Evolutionary conservation across 2,329 filamentous ascomycete species (phyloP), one percentile per base, ranked within the genome.

Genomic region (Ophiostoma triangulosporum): DNA sequence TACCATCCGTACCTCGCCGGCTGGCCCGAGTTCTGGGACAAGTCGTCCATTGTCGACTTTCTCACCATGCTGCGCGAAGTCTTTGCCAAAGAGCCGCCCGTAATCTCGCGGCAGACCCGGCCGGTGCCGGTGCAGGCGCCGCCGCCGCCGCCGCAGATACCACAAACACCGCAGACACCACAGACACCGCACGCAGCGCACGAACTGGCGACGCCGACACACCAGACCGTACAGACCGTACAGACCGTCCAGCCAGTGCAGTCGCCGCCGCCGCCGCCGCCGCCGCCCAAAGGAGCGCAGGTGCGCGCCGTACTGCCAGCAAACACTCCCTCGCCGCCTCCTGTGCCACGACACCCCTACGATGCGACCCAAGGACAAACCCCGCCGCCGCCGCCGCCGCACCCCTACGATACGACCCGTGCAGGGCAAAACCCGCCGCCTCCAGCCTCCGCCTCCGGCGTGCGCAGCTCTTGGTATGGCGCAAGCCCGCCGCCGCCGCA

Each of bases 1-100:
- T 98, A 97, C 66, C 93, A 98, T 66, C 93, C 93, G 35, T 98
- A 97, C 66, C 73, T 98, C 48, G 87, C 88, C 31, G 83, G 88
- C 57, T 98, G 93, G 93, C 73, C 77, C 31, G 82, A 88, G 60
- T 91, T 86, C 61, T 93, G 87, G 86, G 88, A 95, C 88, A 91
- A 88, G 73, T 94, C 88, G 1, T 90, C 82, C 31, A 72, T 96
- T 3, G 71, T 85, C 40, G 89, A 95, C 64, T 88, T 97, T 54
- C 70, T 97, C 2, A 81, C 80, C 15, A 85, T 95, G 27, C 70
- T 98, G 3, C 79, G 85, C 60, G 88, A 93, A 52, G 75, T 97
- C 22, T 98, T 98, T 64, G 84, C 89, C 35, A 95, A 94, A 68
- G 93, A 98, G 63, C 93, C 93, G 8, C 93, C 93, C 0, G 87